Evolutionary conservation across 768 basidiomycete genomes (phyloP), one percentile per base, ranked within the genome.

Genomic region (Ephemerocybe angulata): DNA sequence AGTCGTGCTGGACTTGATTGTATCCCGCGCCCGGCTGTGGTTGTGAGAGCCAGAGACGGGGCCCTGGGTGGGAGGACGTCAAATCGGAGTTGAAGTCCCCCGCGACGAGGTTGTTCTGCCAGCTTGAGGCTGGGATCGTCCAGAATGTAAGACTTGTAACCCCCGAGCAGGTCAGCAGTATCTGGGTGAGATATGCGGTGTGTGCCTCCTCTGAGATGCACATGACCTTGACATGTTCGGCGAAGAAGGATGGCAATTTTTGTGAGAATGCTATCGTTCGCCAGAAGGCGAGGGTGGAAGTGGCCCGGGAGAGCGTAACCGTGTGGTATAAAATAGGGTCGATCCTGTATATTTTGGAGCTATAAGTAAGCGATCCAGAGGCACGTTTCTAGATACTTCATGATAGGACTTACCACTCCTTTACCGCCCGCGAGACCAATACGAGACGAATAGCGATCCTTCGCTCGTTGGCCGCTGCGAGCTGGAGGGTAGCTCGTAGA

Each of bases 291-390:
- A 25, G 24, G n/a, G 50, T 30, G 2, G 55, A 50, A 4, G 35
- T 21, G 21, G 41, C 40, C 12, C 27, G n/a, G 7, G 55, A 42
- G 31, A 56, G 49, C 19, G 50, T 51, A 15, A 56, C 30, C 5
- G 31, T 46, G 10, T 48, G 38, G 42, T 56, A 56, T 30, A 56
- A 15, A 21, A 56, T 56, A 41, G 55, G 55, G 37, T 56, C 55
- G 31, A 51, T 40, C 55, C 55, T 56, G 29, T 17, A 19, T 19
- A n/a, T 13, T 4, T 17, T 8, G 15, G 21, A 2, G 40, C 41
- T 10, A 38, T 29, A 19, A 30, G 47, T 30, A 43, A 35, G 24
- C 33, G 22, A 5, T 42, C 19, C 29, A 12, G 22, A 21, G 5
- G 3, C 4, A 35, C 15, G 25, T 6, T 3, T 21, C 41, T 42